Evolutionary conservation across 169 alveolate species (phyloP).

Genomic region (Sarcocystis neurona): DNA sequence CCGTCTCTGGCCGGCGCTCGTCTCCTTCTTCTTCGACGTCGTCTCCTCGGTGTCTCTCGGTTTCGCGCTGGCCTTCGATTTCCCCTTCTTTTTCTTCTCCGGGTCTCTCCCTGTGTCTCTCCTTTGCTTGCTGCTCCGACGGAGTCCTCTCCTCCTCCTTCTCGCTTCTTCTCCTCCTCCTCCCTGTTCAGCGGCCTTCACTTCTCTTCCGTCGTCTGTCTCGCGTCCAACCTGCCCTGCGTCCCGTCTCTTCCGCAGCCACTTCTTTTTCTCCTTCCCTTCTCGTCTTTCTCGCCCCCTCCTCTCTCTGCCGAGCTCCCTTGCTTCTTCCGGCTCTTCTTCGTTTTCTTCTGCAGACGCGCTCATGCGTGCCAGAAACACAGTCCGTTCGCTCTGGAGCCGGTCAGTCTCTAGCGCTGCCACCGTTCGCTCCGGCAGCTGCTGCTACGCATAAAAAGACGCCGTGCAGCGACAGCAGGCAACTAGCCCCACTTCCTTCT

Average conservation of each 20-base stretch:
- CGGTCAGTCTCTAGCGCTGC: not conserved
- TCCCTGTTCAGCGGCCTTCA: not conserved
- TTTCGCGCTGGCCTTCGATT: not conserved
- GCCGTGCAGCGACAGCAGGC: no score
- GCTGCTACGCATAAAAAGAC: no score
- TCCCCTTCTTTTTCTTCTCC: not conserved
- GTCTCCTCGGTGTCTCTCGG: not conserved
- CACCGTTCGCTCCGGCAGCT: not conserved
- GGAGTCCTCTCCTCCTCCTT: not conserved
- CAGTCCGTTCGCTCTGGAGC: not conserved
- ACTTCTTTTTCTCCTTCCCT: not conserved
- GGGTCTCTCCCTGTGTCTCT: not conserved
- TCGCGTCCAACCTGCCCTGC: not conserved
- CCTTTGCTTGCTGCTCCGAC: not conserved
- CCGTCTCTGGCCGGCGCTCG: not conserved
- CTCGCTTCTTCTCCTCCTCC: not conserved
- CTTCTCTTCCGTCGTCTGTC: not conserved
- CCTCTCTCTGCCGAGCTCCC: not conserved
- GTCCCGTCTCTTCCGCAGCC: not conserved
- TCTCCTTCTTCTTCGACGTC: not conserved
- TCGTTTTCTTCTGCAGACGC: no score
- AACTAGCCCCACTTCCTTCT: no score
- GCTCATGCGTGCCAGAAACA: no score
- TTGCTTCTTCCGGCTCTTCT: not conserved
- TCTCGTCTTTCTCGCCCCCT: not conserved